Evolutionary conservation across 805 yeast species (phyloP).

Genomic region (Suhomyces tanzawaensis): DNA sequence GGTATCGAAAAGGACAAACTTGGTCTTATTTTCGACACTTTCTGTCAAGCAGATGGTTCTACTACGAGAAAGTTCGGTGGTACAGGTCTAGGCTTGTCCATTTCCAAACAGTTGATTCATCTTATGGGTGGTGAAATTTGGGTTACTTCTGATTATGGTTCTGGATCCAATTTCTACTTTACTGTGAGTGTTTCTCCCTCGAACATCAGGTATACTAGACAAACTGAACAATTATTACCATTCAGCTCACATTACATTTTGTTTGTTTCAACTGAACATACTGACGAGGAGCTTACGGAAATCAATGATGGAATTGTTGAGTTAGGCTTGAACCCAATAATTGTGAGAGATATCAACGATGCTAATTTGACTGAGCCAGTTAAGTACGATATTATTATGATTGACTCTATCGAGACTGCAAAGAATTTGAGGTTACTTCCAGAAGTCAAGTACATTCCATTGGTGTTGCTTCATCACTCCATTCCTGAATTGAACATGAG

Average conservation of each 20-base stretch:
- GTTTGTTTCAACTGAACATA: slow-evolving; percentile 66
- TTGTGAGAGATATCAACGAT: slow-evolving; percentile 55
- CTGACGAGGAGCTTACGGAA: slow-evolving; percentile 46
- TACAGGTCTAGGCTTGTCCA: slow-evolving; percentile 85
- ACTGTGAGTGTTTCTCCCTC: slow-evolving; percentile 80
- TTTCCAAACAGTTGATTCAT: slow-evolving; percentile 82
- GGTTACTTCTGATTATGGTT: slow-evolving; percentile 79
- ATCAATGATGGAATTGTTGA: slow-evolving; percentile 50
- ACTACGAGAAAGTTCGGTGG: slow-evolving; percentile 93
- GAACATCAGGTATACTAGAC: slow-evolving; percentile 54
- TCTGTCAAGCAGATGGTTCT: slow-evolving; percentile 92
- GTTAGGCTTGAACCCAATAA: slow-evolving; percentile 60
- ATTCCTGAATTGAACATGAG: slow-evolving; percentile 77
- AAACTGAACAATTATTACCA: slow-evolving; percentile 68
- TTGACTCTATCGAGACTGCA: slow-evolving; percentile 76
- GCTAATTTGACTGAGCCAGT: slow-evolving; percentile 56
- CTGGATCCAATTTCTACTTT: slow-evolving; percentile 81
- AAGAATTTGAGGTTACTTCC: slow-evolving; percentile 64
- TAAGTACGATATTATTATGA: slow-evolving; percentile 75
- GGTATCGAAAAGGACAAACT: slow-evolving; percentile 85
- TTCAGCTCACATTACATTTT: slow-evolving; percentile 69
- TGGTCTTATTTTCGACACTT: slow-evolving; percentile 82
- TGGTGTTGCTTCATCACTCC: slow-evolving; percentile 73
- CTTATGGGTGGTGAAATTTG: slow-evolving; percentile 93
- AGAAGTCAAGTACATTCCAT: slow-evolving; percentile 81